Evolutionary conservation across 495 filamentous ascomycete genomes (phyloP).

Genomic region (Amniculicola lignicola): DNA sequence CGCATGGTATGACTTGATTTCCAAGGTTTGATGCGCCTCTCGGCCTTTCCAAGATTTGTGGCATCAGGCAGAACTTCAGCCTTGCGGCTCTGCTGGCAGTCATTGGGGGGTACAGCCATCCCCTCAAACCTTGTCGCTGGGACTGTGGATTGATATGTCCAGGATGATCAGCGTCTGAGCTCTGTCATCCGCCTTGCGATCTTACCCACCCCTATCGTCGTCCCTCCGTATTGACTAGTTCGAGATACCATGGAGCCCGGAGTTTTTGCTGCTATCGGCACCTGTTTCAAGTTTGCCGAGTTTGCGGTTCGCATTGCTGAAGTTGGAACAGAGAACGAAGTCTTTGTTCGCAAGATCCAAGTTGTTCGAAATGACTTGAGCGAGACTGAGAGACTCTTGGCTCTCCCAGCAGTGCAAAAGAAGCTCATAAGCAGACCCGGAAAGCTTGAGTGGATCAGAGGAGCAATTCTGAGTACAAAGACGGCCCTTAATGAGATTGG

Average conservation of each 20-base stretch:
- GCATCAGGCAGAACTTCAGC: neutral
- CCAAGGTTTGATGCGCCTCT: no score
- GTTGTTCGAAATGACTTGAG: conserved; percentile 16
- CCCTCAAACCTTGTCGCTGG: neutral
- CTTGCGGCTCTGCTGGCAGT: neutral
- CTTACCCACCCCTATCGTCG: neutral
- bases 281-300: conserved; percentile 18
- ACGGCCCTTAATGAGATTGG: conserved; percentile 21
- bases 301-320: conserved; percentile 13
- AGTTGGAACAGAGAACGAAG: conserved; percentile 24
- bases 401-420: neutral
- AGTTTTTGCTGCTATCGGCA: conserved; percentile 12
- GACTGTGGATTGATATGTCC: neutral
- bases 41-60: no score
- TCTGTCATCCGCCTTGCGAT: neutral
- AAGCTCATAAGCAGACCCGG: conserved; percentile 4
- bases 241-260: conserved; percentile 21
- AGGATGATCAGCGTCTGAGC: neutral
- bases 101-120: neutral
- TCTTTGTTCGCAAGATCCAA: conserved; percentile 21
- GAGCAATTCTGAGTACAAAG: conserved; percentile 11
- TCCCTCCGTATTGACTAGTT: no score
- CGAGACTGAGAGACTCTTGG: conserved; percentile 14
- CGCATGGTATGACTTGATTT: neutral
- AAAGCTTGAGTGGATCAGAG: conserved; percentile 18